These are phyloP conservation scores for Arachis hypogaea DNA, from an alignment of 306 rosid genomes.

Conservation along the genomic window DNA sequence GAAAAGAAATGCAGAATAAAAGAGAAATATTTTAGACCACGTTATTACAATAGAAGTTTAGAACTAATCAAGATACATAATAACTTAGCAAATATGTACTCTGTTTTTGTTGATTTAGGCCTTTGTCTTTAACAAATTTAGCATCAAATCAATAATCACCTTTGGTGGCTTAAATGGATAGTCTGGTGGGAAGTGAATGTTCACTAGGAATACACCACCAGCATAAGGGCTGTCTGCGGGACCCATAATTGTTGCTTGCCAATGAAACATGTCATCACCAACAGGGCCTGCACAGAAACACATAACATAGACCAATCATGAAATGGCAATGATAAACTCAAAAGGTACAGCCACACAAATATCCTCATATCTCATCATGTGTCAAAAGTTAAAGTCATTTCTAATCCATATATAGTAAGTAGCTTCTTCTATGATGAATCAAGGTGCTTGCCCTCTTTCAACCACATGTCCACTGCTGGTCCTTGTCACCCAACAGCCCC, in stretches of 20 bases:
- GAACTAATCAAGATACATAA: neutral
- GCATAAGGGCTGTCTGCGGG: slow-evolving; percentile 60
- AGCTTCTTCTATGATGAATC: neutral
- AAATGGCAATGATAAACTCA: neutral
- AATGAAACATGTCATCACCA: slow-evolving; percentile 59
- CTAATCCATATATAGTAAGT: neutral
- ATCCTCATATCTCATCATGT: neutral
- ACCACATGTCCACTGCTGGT: neutral
- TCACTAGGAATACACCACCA: slow-evolving; percentile 54
- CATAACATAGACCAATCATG: slow-evolving; percentile 9
- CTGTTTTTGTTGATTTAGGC: neutral
- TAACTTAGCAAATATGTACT: neutral
- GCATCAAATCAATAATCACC: slow-evolving; percentile 37
- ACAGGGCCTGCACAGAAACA: slow-evolving; percentile 45
- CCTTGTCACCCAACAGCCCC: neutral
- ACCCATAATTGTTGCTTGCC: slow-evolving; percentile 65
- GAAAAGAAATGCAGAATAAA: neutral
- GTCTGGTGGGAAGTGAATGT: slow-evolving; percentile 58
- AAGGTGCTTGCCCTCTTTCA: neutral
- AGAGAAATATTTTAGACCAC: neutral
- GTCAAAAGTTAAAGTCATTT: neutral
- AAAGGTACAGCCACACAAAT: neutral
- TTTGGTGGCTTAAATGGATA: slow-evolving; percentile 67
- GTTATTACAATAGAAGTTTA: neutral
- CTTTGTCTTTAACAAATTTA: neutral